Percentiles rank a stretch among this genome's conserved stretches.
phyloP scores from a whole-genome alignment of 2,329 filamentous ascomycete genomes.

The Aspergillus ustus region DNA sequence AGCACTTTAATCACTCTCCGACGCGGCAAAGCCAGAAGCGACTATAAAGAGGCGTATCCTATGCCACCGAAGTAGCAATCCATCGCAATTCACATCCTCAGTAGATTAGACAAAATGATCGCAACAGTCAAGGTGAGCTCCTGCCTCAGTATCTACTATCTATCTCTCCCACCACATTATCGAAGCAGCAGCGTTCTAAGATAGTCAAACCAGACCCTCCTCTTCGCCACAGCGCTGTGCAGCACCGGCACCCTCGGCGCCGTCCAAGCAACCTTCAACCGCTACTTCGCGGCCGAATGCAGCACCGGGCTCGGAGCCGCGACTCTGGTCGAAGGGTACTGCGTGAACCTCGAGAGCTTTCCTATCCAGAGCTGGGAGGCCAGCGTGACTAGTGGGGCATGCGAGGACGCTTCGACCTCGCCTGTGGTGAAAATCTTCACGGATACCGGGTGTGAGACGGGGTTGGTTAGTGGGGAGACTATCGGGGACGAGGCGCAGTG shows the following conservation, averaged over 20 bases:
- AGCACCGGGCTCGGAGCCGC: neutral
- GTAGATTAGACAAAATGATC: neutral
- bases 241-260: neutral
- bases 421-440: slow-evolving; percentile 1
- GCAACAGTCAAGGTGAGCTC: neutral
- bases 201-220: neutral
- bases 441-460: neutral
- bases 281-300: neutral
- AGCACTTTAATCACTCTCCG: too few relatives aligned
- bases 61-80: neutral
- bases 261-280: neutral
- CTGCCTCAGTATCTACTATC: too few relatives aligned
- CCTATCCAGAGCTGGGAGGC: neutral
- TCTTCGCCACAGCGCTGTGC: neutral
- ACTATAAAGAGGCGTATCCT: neutral
- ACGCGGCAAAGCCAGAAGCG: too few relatives aligned
- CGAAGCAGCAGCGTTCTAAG: neutral
- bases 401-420: neutral
- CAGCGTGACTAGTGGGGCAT: neutral
- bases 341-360: neutral
- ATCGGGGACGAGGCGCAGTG: neutral
- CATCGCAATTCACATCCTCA: neutral
- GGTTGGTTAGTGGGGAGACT: neutral
- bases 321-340: neutral
- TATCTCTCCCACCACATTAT: too few relatives aligned